Percentiles rank a stretch among this genome's conserved stretches.
Conservation (phyloP, 2,329 filamentous ascomycete species). For the Ramularia collo-cygni region DNA sequence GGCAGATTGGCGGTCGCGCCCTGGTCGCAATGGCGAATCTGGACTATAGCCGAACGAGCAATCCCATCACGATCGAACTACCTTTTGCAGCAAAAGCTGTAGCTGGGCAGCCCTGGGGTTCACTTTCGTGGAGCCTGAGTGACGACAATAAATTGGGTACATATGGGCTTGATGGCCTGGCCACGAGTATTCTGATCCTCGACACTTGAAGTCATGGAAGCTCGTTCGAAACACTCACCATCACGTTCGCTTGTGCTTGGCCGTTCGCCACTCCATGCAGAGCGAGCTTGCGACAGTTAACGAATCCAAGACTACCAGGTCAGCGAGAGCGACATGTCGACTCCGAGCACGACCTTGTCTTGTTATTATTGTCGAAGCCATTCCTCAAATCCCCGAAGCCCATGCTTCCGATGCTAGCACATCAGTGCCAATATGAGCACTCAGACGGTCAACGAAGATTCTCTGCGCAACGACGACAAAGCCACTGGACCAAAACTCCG, state of each 20-base stretch:
- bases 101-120: constrained; percentile 21
- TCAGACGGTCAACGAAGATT: constrained; percentile 17
- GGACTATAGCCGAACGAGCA: constrained; percentile 7
- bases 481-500: constrained; percentile 18
- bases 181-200: constrained; percentile 21
- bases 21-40: constrained; percentile 21
- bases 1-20: constrained; percentile 10
- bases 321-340: constrained; percentile 26
- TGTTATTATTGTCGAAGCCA: constrained; percentile 5
- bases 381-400: constrained; percentile 16
- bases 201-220: constrained; percentile 2
- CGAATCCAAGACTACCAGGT: constrained; percentile 23
- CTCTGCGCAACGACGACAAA: constrained; percentile 15
- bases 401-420: constrained; percentile 8
- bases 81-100: constrained; percentile 13
- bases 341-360: constrained; percentile 16
- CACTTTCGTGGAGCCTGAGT: constrained; percentile 14
- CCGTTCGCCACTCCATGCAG: constrained; percentile 26
- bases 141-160: constrained; percentile 8
- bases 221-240: constrained; percentile 11
- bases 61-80: constrained; percentile 12
- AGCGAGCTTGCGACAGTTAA: constrained; percentile 19
- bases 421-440: constrained; percentile 7
- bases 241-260: constrained; percentile 20
- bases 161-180: constrained; percentile 13